Conservation (phyloP, 306 rosid genomes). For the Begonia masoniana region DNA sequence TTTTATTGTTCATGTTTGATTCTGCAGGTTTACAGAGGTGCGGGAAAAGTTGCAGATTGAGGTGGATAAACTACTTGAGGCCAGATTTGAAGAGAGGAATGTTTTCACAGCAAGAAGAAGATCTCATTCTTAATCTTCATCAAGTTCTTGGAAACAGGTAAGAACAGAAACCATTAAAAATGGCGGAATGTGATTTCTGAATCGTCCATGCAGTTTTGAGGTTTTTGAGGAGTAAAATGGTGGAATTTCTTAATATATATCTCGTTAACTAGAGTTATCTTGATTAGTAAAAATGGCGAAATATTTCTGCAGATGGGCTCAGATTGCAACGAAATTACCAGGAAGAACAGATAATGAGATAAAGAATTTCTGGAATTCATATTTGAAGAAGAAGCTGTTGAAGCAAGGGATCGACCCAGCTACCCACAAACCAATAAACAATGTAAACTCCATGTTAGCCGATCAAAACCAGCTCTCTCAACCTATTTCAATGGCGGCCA, state of each 20-base stretch:
- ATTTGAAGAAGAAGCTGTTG: slow-evolving; percentile 80
- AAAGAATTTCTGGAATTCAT: slow-evolving; percentile 90
- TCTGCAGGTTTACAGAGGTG: slow-evolving; percentile 71
- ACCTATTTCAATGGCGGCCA: too few relatives aligned
- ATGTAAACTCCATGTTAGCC: slow-evolving; percentile 11
- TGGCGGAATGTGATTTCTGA: not conserved
- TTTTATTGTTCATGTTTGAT: slow-evolving; percentile 5
- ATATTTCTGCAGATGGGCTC: slow-evolving; percentile 69
- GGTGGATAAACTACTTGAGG: slow-evolving; percentile 91
- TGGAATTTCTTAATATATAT: not conserved
- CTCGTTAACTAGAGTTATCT: too few relatives aligned
- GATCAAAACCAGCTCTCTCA: slow-evolving; percentile 12
- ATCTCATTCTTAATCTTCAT: slow-evolving; percentile 69
- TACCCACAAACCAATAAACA: slow-evolving; percentile 65
- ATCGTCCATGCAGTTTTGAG: slow-evolving; percentile 5
- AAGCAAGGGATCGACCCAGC: slow-evolving; percentile 93
- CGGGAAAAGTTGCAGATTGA: slow-evolving; percentile 84
- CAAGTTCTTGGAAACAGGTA: slow-evolving; percentile 83
- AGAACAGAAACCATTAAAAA: not conserved
- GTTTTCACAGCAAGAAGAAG: slow-evolving; percentile 84
- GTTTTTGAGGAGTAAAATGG: slow-evolving; percentile 1
- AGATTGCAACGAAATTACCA: slow-evolving; percentile 85
- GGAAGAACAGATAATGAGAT: slow-evolving; percentile 98
- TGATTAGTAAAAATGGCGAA: too few relatives aligned
- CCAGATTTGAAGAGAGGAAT: slow-evolving; percentile 89